Evolutionary conservation across 768 basidiomycete genomes (phyloP).

Genomic region (Russula olivacea): DNA sequence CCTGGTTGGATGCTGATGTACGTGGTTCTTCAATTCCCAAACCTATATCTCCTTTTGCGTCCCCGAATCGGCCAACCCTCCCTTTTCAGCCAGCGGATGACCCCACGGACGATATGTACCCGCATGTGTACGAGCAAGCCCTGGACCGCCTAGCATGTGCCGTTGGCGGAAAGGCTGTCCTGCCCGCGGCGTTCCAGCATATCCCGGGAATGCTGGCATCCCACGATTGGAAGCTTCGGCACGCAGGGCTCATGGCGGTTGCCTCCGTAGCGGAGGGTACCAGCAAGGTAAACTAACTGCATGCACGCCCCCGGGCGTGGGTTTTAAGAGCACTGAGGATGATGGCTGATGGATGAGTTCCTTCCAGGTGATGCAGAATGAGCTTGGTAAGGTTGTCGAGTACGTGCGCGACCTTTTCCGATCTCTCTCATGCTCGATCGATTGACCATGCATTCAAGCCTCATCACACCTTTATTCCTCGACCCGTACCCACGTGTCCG

Average conservation of each 20-base stretch:
- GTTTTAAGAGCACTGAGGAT: background rate
- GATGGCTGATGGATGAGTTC: background rate
- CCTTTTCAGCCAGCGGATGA: constrained; percentile 51
- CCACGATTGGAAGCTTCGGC: constrained; percentile 79
- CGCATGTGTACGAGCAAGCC: constrained; percentile 75
- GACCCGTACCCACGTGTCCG: constrained; percentile 73
- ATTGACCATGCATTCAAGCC: constrained; percentile 34
- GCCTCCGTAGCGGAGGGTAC: constrained; percentile 84
- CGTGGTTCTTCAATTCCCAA: constrained; percentile 30
- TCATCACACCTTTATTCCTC: constrained; percentile 70
- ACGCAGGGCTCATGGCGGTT: constrained; percentile 84
- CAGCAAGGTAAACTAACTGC: constrained; percentile 47
- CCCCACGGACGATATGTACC: constrained; percentile 59
- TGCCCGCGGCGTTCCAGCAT: constrained; percentile 76
- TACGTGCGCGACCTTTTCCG: constrained; percentile 34
- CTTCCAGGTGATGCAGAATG: constrained; percentile 66
- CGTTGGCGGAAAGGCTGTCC: constrained; percentile 64
- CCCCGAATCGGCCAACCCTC: background rate
- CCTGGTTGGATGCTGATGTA: constrained; percentile 74
- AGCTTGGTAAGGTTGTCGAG: constrained; percentile 78
- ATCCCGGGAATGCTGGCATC: constrained; percentile 78
- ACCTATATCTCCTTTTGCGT: background rate
- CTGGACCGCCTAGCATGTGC: constrained; percentile 79
- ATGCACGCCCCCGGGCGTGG: background rate
- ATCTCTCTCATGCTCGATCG: background rate